Base-by-base conservation (phyloP, 169 alveolate genomes). In the Eimeria praecox region DNA sequence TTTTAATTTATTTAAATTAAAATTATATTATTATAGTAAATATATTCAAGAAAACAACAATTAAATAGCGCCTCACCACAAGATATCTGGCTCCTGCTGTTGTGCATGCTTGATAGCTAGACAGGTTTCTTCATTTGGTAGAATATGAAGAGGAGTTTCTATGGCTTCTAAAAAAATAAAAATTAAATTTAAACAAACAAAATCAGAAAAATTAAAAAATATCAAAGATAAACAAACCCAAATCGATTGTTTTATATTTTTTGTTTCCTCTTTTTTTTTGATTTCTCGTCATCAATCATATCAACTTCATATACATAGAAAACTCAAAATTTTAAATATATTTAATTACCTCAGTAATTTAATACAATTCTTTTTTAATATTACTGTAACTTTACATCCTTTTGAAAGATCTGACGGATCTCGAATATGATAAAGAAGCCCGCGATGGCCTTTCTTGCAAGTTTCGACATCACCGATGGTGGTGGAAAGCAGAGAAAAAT, bases 121-220 rank as follows among this genome's bases (percentile, higher is more conserved):
- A 64, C 96, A 95, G 5, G 71, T 86, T 24, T 54, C 54, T 30
- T 82, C 87, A 73, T 95, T 62, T 9, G 94, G 96, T 10, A 95
- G 95, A 20, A 87, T 75, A 59, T 95, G 95, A 18, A 95, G 49
- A 16, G 96, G 96, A 20, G 96, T 95, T 52, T 95, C 94, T 42
- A 95, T 87, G 35, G 96, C 86, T 24, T 95, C 94, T 89, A 83
- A 3, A 33, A 49, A 33, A 35, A 40, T 38, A 18, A 1, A 16
- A 35, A 38, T 38, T 0, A 3, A 30, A 30, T 30, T n/a, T n/a
- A 10, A 35, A 46, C 8, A 12, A 27, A 46, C 0, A 35, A 0
- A 66, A 49, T 66, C 3, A 30, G 27, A 52, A 22, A 64, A n/a
- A 12, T 12, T 56, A 49, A n/a, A 22, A 42, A 33, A 35, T 30